phyloP scores from a whole-genome alignment of 352 stramenopile genomes.

The Globisporangium middletonii region DNA sequence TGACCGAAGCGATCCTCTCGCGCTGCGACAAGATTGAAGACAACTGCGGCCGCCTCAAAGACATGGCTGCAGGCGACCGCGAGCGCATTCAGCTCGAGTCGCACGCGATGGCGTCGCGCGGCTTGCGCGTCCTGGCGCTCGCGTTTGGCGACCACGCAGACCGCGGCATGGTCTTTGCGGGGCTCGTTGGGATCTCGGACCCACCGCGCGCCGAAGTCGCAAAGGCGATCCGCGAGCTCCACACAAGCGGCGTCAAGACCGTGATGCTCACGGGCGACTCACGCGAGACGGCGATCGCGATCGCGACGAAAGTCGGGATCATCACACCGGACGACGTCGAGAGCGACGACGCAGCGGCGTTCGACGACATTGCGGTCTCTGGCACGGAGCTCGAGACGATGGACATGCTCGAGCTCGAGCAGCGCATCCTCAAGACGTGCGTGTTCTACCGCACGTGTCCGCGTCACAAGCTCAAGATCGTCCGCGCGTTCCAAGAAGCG shows the following conservation, averaged over 20 bases:
- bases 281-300: constrained; percentile 93
- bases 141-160: constrained; percentile 84
- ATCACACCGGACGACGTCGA: constrained; percentile 52
- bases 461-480: constrained; percentile 95
- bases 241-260: constrained; percentile 54
- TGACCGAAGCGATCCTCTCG: constrained; percentile 76
- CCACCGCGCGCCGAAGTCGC: constrained; percentile 60
- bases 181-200: constrained; percentile 91
- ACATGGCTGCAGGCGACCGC: constrained; percentile 53
- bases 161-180: constrained; percentile 87
- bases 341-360: constrained; percentile 19
- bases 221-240: constrained; percentile 53
- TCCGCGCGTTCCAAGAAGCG: constrained; percentile 87
- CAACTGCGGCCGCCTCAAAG: constrained; percentile 59
- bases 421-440: constrained; percentile 84
- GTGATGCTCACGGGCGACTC: constrained; percentile 96
- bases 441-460: constrained; percentile 96
- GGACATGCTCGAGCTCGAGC: constrained; percentile 69
- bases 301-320: constrained; percentile 93
- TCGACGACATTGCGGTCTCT: constrained; percentile 65
- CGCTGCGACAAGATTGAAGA: constrained; percentile 71
- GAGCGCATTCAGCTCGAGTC: constrained; percentile 60
- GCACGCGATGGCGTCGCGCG: constrained; percentile 62
- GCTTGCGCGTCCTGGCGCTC: constrained; percentile 87
- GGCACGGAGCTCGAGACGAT: constrained; percentile 89